Evolutionary conservation across 2,329 filamentous ascomycete species (phyloP).

Genomic region (Arachnopeziza araneosa): DNA sequence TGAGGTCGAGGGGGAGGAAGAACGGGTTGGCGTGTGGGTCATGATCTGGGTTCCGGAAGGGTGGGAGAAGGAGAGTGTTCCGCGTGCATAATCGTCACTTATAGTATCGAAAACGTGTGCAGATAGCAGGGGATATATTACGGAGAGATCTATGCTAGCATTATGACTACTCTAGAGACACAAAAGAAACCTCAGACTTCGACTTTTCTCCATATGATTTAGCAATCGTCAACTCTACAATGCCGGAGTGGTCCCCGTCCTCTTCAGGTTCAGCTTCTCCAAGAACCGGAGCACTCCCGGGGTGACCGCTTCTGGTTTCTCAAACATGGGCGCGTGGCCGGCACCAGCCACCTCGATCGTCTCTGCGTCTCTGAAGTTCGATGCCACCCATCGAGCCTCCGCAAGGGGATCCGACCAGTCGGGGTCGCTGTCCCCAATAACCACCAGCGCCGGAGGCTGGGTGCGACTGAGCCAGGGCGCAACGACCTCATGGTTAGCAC

Average conservation of each 20-base stretch:
- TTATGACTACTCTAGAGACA: too few relatives aligned
- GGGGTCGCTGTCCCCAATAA: constrained; percentile 4
- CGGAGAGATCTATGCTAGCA: too few relatives aligned
- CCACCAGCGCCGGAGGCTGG: constrained; percentile 4
- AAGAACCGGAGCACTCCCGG: not conserved
- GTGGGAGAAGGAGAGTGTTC: not conserved
- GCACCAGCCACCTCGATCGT: constrained; percentile 1
- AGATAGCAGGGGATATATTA: too few relatives aligned
- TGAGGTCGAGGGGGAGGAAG: not conserved
- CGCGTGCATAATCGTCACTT: not conserved
- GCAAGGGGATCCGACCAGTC: constrained; percentile 4
- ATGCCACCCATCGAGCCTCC: constrained; percentile 7
- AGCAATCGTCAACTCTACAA: too few relatives aligned
- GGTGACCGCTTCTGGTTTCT: constrained; percentile 4
- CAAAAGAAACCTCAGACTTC: too few relatives aligned
- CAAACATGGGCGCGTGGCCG: constrained; percentile 7
- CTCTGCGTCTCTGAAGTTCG: constrained; percentile 5
- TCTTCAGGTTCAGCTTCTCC: constrained; percentile 1
- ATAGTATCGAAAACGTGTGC: not conserved
- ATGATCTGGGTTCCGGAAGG: not conserved
- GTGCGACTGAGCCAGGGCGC: not conserved
- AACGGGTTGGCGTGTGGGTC: not conserved
- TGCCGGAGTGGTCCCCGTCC: constrained; percentile 6
- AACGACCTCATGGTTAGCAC: not conserved
- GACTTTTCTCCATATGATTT: too few relatives aligned